phyloP scores from a whole-genome alignment of 768 basidiomycete species.

The Mycena vulgaris region DNA sequence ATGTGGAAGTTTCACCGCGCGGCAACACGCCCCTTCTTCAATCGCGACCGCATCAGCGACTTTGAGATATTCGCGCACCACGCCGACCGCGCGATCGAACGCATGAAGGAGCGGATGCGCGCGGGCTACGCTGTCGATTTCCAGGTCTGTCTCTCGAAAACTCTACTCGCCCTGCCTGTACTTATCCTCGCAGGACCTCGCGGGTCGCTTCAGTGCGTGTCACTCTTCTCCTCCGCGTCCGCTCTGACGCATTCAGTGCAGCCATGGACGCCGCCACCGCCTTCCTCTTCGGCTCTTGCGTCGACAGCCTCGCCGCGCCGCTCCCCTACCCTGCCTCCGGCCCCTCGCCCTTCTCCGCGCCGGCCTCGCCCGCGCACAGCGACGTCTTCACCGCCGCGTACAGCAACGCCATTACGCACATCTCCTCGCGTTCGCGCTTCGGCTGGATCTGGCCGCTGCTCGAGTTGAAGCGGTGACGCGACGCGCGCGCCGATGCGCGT shows the following conservation, averaged over 20 bases:
- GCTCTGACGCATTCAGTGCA: neutral
- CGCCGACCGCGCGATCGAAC: slow-evolving; percentile 60
- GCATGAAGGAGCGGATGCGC: slow-evolving; percentile 60
- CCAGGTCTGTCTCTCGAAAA: too few relatives aligned
- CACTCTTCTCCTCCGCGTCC: neutral
- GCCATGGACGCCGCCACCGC: slow-evolving; percentile 71
- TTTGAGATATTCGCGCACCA: slow-evolving; percentile 76
- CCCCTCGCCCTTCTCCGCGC: neutral
- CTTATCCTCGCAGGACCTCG: slow-evolving; percentile 54
- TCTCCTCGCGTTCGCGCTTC: slow-evolving; percentile 52
- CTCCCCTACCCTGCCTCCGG: slow-evolving; percentile 62
- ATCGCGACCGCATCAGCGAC: slow-evolving; percentile 70
- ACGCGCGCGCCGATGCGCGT: slow-evolving; percentile 61
- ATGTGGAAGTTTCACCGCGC: slow-evolving; percentile 81
- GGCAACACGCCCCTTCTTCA: slow-evolving; percentile 82
- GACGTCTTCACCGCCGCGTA: slow-evolving; percentile 21
- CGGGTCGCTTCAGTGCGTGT: slow-evolving; percentile 62
- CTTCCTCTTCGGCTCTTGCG: slow-evolving; percentile 68
- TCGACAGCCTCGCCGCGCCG: slow-evolving; percentile 62
- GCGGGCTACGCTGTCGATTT: slow-evolving; percentile 71
- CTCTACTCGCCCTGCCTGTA: neutral
- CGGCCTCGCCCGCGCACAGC: slow-evolving; percentile 20
- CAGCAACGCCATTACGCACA: neutral
- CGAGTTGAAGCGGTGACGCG: slow-evolving; percentile 67
- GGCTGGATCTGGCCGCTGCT: slow-evolving; percentile 65